Evolutionary conservation across 2,329 filamentous ascomycete species (phyloP), one percentile per base, ranked within the genome.

Genomic region (Fusarium buxicola): DNA sequence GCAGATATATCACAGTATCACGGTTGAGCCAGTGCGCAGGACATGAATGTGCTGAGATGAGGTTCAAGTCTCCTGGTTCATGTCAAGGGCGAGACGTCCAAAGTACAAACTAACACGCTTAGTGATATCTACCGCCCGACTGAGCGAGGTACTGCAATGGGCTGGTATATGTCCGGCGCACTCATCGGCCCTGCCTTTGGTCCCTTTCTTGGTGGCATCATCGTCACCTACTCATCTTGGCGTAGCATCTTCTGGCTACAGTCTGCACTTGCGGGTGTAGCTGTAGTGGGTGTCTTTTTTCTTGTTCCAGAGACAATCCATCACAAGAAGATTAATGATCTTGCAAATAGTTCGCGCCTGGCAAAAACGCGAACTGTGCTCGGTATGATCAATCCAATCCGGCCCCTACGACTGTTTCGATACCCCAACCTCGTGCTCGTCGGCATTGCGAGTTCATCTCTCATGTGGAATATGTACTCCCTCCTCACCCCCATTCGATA

Each of bases 401-500:
- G 28, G 9, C 28, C 28, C 28, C 13, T 31, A 7, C 28, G 28
- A 31, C 13, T 65, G 8, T 44, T 55, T 24, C 32, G 78, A 2
- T 90, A 90, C 65, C 88, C 88, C 0, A 91, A 91, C 63, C 79
- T 91, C 2, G 77, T 89, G 35, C 77, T 86, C 60, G 80, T 81
- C 16, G 85, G 83, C 2, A 69, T 89, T 2, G 86, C 86, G 1
- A 83, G 83, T 11, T 84, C 82, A 2, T 80, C 82, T 15, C 78
- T 92, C 1, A 84, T 91, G 12, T 92, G 87, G 86, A 91, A 91
- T 73, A 89, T 90, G 77, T 91, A 91, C 74, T 83, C 82, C 4
- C 81, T 91, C 1, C 79, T 90, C 8, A 90, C 87, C 0, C 86
- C 86, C 0, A 90, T 91, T 57, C 86, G 88, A 24, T 90, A 90